Evolutionary conservation across 106 monocot genomes (phyloP).

Genomic region (Platanthera zijinensis): DNA sequence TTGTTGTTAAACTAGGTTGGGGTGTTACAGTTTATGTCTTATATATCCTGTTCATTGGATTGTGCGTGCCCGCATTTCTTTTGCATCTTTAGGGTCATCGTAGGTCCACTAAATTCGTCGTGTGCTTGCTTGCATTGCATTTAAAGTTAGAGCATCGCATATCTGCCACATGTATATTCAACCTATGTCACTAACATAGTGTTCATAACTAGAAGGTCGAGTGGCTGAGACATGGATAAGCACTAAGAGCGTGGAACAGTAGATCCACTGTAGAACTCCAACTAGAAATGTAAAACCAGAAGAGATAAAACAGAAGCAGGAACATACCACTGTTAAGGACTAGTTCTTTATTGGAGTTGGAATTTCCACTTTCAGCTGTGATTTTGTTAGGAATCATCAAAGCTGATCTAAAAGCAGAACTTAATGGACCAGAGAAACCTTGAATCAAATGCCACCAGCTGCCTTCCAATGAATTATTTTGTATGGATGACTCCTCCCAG

Average conservation of each 20-base stretch:
- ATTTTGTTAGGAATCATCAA: slow-evolving; percentile 9
- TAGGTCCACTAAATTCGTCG: too few relatives aligned
- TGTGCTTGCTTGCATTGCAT: too few relatives aligned
- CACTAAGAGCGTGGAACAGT: not conserved
- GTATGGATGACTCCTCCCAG: slow-evolving; percentile 15
- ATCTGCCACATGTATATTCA: too few relatives aligned
- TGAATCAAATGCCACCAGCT: slow-evolving; percentile 59
- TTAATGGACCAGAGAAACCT: slow-evolving; percentile 34
- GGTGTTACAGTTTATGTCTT: too few relatives aligned
- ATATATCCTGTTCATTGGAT: too few relatives aligned
- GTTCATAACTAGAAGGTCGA: too few relatives aligned
- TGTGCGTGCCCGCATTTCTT: too few relatives aligned
- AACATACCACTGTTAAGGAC: slow-evolving; percentile 35
- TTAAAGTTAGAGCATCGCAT: too few relatives aligned
- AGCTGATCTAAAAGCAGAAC: slow-evolving; percentile 31
- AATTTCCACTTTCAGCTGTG: slow-evolving; percentile 11
- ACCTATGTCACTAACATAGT: too few relatives aligned
- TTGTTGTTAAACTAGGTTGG: too few relatives aligned
- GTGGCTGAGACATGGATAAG: not conserved
- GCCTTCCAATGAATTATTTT: slow-evolving; percentile 15
- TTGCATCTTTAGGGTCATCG: too few relatives aligned
- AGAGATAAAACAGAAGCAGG: not conserved
- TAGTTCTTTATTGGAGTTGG: slow-evolving; percentile 19
- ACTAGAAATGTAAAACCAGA: not conserved
- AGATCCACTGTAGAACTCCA: not conserved